Percentiles rank a stretch among this genome's conserved stretches.
These are phyloP conservation scores for Artemisia tridentata DNA, from an alignment of 129 eudicot species.

Conservation along the genomic window DNA sequence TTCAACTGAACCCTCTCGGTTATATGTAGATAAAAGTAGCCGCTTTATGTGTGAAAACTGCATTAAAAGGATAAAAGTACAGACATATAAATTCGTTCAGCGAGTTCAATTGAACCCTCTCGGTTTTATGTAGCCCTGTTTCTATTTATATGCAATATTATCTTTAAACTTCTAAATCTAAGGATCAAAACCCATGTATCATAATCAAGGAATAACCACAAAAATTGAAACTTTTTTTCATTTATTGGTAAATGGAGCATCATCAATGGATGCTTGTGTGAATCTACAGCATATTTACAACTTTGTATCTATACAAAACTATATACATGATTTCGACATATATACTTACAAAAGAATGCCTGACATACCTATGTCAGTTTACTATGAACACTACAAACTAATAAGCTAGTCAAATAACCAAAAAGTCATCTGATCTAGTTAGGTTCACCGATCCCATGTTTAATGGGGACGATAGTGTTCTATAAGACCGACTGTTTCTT, in stretches of 20 bases:
- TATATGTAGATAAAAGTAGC: too few species aligned
- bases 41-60: too few species aligned
- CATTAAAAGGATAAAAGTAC: too few species aligned
- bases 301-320: slow-evolving; percentile 22
- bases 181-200: slow-evolving; percentile 11
- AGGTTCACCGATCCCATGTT: neutral
- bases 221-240: slow-evolving; percentile 12
- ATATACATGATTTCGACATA: slow-evolving; percentile 20
- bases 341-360: slow-evolving; percentile 25
- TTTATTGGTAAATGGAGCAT: slow-evolving; percentile 26
- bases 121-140: too few species aligned
- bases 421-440: neutral
- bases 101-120: too few species aligned
- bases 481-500: slow-evolving; percentile 23
- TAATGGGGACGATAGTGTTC: slow-evolving; percentile 31
- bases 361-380: slow-evolving; percentile 23
- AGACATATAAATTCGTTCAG: too few species aligned
- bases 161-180: neutral
- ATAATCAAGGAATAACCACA: slow-evolving; percentile 22
- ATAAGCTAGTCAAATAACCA: slow-evolving; percentile 19
- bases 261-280: slow-evolving; percentile 8
- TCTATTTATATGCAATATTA: neutral
- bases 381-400: slow-evolving; percentile 9
- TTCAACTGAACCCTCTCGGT: too few species aligned
- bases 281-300: slow-evolving; percentile 22